Percentiles rank a stretch among this genome's conserved stretches.
These are phyloP conservation scores for Wallacemonas sp. DNA, from an alignment of 208 protist genomes.

Conservation along the genomic window DNA sequence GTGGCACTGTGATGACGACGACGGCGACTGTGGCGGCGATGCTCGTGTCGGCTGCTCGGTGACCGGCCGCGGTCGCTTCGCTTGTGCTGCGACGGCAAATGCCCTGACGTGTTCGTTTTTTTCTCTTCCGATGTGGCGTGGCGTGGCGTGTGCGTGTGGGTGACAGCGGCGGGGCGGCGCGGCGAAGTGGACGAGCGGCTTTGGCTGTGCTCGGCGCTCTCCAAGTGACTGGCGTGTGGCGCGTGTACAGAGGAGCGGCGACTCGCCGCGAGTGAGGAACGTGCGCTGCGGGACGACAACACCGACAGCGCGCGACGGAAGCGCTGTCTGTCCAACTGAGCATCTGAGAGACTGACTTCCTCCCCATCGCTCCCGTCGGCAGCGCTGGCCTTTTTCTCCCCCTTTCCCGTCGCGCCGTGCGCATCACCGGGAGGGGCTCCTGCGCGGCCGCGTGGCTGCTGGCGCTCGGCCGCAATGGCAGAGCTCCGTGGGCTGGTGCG, in stretches of 20 bases:
- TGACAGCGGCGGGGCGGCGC: no score
- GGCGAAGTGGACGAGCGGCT: no score
- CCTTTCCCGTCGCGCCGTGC: neutral
- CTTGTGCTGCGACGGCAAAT: no score
- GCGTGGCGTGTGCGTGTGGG: no score
- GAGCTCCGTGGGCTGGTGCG: neutral
- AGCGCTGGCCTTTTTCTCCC: neutral
- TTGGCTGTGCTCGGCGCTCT: neutral
- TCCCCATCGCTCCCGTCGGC: conserved; percentile 9
- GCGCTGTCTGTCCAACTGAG: neutral
- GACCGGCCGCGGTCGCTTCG: no score
- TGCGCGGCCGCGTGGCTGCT: neutral
- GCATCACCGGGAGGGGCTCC: no score
- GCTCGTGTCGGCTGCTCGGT: neutral
- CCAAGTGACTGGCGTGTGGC: neutral
- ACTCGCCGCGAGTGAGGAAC: conserved; percentile 9
- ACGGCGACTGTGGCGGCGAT: neutral
- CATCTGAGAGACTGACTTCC: neutral
- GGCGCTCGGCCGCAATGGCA: neutral
- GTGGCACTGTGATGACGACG: neutral
- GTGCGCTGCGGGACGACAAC: conserved; percentile 28
- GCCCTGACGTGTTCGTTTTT: neutral
- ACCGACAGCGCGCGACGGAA: conserved; percentile 47
- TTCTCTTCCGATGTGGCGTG: neutral
- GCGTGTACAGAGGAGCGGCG: conserved; percentile 25